A percentile compares a stretch with the other conserved stretches of the same genome.
These are phyloP conservation scores for Dictyostelium capitatum DNA, from an alignment of 78 protist genomes.

Conservation along the genomic window DNA sequence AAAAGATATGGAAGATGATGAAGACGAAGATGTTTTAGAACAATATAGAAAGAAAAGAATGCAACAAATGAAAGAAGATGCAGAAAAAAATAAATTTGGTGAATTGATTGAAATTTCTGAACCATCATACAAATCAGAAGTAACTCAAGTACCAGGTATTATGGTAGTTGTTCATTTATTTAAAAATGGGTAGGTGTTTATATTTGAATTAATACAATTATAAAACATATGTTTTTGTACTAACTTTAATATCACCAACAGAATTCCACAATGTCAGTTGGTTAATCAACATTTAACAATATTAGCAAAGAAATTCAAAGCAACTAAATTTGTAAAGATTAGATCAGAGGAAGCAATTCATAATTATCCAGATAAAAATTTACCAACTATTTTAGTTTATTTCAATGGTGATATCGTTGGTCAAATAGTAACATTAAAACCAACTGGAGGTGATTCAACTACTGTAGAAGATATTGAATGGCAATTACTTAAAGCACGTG, in stretches of 20 bases:
- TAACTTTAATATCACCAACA: not conserved
- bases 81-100: constrained; percentile 69
- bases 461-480: constrained; percentile 84
- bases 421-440: constrained; percentile 74
- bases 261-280: constrained; percentile 83
- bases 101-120: constrained; percentile 73
- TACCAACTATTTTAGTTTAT: constrained; percentile 90
- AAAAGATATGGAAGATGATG: constrained; percentile 72
- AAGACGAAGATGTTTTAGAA: constrained; percentile 63
- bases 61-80: constrained; percentile 66
- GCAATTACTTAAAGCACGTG: constrained; percentile 59
- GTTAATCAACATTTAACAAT: constrained; percentile 46
- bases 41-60: constrained; percentile 70
- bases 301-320: constrained; percentile 80
- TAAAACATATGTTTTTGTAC: not conserved
- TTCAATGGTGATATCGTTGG: constrained; percentile 60
- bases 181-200: constrained; percentile 48
- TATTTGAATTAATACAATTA: not conserved
- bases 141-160: constrained; percentile 59
- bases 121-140: constrained; percentile 78
- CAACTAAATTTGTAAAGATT: constrained; percentile 88
- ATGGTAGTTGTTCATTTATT: constrained; percentile 84
- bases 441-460: constrained; percentile 62
- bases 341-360: constrained; percentile 85
- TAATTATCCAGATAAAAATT: constrained; percentile 88